Evolutionary conservation across 202 grass and related monocot species (phyloP).

Genomic region (Miscanthus sacchariflorus): DNA sequence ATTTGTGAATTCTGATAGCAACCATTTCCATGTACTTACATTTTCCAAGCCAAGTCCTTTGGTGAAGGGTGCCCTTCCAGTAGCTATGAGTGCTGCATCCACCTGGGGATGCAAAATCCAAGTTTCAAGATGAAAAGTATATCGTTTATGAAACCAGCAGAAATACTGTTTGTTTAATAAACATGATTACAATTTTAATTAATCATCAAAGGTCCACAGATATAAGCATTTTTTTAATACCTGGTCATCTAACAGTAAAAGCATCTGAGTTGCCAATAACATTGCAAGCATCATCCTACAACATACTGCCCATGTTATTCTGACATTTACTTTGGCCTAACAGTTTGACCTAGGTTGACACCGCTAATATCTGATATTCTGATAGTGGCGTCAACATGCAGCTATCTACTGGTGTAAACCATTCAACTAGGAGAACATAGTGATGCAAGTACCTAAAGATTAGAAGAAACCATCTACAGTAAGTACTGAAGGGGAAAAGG

Average conservation of each 20-base stretch:
- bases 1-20: background rate
- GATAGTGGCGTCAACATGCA: background rate
- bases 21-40: constrained; percentile 54
- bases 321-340: background rate
- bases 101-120: constrained; percentile 52
- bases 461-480: background rate
- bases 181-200: background rate
- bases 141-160: background rate
- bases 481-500: background rate
- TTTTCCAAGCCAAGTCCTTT: constrained; percentile 98
- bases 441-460: constrained; percentile 6
- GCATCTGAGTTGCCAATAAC: background rate
- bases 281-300: constrained; percentile 21
- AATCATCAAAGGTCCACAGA: constrained; percentile 13
- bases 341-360: constrained; percentile 12
- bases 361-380: background rate
- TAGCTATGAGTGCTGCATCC: constrained; percentile 96
- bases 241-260: background rate
- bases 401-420: background rate
- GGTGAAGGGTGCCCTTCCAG: constrained; percentile 93
- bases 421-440: constrained; percentile 26
- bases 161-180: constrained; percentile 8
- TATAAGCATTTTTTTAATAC: background rate
- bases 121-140: background rate
- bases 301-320: constrained; percentile 1